A percentile compares a stretch with the other conserved stretches of the same genome.
Evolutionary conservation across 768 basidiomycete genomes (phyloP).

Genomic region (Auricularia auricula-judae): DNA sequence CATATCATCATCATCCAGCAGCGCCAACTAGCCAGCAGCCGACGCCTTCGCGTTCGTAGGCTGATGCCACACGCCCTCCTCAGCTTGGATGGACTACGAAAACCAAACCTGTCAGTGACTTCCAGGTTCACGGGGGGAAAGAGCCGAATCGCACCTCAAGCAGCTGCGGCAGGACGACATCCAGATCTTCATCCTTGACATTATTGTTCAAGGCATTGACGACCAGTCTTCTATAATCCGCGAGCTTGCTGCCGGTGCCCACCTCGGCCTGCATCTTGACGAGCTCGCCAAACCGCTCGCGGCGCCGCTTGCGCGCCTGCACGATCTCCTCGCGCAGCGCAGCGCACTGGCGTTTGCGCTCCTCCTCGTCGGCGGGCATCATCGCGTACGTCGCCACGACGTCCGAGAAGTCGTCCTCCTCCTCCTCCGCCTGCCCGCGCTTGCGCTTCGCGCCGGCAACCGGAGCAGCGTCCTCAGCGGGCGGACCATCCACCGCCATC

Average conservation of each 20-base stretch:
- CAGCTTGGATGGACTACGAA: neutral
- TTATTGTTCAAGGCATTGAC: neutral
- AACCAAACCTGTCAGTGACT: neutral
- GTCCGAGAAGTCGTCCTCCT: conserved; percentile 57
- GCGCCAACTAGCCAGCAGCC: neutral
- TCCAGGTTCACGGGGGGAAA: neutral
- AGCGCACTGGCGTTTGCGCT: conserved; percentile 44
- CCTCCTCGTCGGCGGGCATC: conserved; percentile 47
- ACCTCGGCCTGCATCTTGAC: conserved; percentile 80
- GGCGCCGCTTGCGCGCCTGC: conserved; percentile 56
- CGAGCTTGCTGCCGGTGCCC: conserved; percentile 82
- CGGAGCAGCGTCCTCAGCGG: conserved; percentile 30
- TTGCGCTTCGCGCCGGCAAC: conserved; percentile 26
- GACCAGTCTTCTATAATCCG: conserved; percentile 80
- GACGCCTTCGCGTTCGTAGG: neutral
- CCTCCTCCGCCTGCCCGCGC: conserved; percentile 21
- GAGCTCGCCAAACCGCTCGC: conserved; percentile 60
- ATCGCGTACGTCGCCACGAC: conserved; percentile 45
- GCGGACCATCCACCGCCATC: conserved; percentile 26
- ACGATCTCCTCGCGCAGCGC: conserved; percentile 51
- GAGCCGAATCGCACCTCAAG: neutral
- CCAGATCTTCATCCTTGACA: neutral
- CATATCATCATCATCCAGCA: neutral
- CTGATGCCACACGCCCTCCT: neutral
- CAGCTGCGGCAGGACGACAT: neutral